Percentiles rank a stretch among this genome's conserved stretches.
Conservation (phyloP, 768 basidiomycete genomes). For the Amyloporia xantha region DNA sequence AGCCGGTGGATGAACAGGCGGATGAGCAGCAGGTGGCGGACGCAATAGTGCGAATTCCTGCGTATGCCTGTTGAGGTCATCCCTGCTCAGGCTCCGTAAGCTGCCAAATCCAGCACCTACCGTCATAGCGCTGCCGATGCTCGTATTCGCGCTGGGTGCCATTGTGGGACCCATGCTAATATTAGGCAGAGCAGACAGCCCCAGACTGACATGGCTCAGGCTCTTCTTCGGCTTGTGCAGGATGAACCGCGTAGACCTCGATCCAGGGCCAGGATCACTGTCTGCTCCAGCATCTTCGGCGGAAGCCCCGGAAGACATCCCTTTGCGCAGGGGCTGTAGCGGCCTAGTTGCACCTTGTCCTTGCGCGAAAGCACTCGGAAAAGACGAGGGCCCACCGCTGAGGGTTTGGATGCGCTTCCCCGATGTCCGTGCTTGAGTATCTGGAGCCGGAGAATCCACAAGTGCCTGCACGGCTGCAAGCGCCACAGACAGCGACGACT, state of each 20-base stretch:
- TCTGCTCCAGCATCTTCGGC: constrained; percentile 1
- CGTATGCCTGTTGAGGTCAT: neutral
- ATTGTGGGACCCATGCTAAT: constrained; percentile 16
- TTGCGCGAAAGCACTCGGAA: neutral
- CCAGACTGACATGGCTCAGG: constrained; percentile 22
- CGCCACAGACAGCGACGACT: neutral
- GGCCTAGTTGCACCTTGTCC: neutral
- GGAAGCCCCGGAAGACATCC: neutral
- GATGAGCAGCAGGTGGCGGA: neutral
- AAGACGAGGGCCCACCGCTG: neutral
- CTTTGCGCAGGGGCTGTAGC: neutral
- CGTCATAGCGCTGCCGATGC: constrained; percentile 17
- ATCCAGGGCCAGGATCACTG: constrained; percentile 1
- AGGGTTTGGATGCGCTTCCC: neutral
- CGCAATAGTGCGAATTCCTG: neutral
- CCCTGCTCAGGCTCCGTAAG: neutral
- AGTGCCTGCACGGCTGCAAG: neutral
- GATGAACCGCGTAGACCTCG: constrained; percentile 3
- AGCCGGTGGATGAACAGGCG: too few relatives aligned
- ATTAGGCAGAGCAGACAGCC: constrained; percentile 20
- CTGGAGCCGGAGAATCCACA: neutral
- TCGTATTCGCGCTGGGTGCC: constrained; percentile 17
- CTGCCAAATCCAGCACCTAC: neutral
- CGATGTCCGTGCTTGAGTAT: neutral
- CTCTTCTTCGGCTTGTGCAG: constrained; percentile 19